Conservation (phyloP, 345 rosid genomes). For the Populus euphratica region DNA sequence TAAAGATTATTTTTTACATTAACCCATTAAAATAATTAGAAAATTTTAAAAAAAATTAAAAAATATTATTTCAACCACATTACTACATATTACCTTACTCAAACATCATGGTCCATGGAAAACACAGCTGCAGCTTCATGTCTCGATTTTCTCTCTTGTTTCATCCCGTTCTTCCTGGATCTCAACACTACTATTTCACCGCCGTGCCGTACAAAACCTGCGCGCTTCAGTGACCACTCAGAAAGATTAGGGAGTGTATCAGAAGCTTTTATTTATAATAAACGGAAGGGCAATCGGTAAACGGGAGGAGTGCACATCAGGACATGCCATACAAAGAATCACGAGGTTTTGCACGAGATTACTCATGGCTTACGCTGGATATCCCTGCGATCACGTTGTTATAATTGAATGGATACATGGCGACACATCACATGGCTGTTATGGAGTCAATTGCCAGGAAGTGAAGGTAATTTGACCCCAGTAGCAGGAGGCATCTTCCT, state of each 20-base stretch:
- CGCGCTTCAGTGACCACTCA: not conserved
- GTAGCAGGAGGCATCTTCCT: not conserved
- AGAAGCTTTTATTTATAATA: not conserved
- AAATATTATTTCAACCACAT: too few relatives aligned
- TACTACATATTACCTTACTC: too few relatives aligned
- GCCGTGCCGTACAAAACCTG: too few relatives aligned
- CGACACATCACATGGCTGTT: conserved; percentile 10
- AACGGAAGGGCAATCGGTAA: too few relatives aligned
- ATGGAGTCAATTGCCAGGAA: not conserved
- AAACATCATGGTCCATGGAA: too few relatives aligned
- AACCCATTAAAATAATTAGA: too few relatives aligned
- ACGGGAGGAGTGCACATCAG: too few relatives aligned
- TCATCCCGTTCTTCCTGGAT: not conserved
- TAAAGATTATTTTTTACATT: too few relatives aligned
- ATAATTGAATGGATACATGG: not conserved
- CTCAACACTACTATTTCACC: too few relatives aligned
- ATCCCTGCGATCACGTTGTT: not conserved
- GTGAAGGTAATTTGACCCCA: not conserved
- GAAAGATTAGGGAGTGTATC: not conserved
- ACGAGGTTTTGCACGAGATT: conserved; percentile 3
- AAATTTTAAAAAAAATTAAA: too few relatives aligned
- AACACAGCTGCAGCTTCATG: too few relatives aligned
- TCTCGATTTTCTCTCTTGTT: not conserved
- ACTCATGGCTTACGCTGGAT: conserved; percentile 4
- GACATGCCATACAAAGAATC: not conserved